Percentiles rank a stretch among this genome's conserved stretches.
These are phyloP conservation scores for Wilcoxina mikolae DNA, from an alignment of 495 filamentous ascomycete species.

Conservation along the genomic window DNA sequence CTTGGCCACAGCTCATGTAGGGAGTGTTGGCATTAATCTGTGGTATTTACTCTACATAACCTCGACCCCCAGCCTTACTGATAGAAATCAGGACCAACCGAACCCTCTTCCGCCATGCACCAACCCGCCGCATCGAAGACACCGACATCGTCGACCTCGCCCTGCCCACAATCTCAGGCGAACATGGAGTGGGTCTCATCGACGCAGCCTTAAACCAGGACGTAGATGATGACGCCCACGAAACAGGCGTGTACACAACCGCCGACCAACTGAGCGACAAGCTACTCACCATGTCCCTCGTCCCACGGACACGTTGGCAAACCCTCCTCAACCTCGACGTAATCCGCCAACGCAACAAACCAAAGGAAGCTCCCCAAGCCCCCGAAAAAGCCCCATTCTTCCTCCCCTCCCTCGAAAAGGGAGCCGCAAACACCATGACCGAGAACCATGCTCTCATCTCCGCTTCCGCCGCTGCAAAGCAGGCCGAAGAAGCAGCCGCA, in stretches of 20 bases:
- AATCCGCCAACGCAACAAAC: conserved; percentile 80
- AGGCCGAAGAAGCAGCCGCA: conserved; percentile 11
- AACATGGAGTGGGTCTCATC: conserved; percentile 54
- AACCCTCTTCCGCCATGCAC: conserved; percentile 72
- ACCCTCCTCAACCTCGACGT: conserved; percentile 77
- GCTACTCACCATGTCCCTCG: conserved; percentile 73
- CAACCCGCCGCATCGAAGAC: conserved; percentile 65
- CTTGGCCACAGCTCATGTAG: conserved; percentile 73
- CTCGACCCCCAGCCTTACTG: not conserved
- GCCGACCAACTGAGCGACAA: conserved; percentile 53
- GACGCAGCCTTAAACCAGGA: conserved; percentile 53
- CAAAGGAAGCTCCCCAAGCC: conserved; percentile 73
- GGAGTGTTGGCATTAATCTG: conserved; percentile 71
- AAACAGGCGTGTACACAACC: conserved; percentile 29
- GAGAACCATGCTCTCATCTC: conserved; percentile 7
- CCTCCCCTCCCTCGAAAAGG: conserved; percentile 50
- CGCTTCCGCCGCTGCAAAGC: conserved; percentile 7
- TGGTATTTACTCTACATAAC: conserved; percentile 38
- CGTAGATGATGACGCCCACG: conserved; percentile 33
- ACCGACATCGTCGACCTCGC: conserved; percentile 47
- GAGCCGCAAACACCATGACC: conserved; percentile 21
- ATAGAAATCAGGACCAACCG: conserved; percentile 49
- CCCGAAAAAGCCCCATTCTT: conserved; percentile 97
- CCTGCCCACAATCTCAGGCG: conserved; percentile 64
- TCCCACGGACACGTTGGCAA: conserved; percentile 86